phyloP scores from a whole-genome alignment of 441 rosid species.

The Pelargonium australe region DNA sequence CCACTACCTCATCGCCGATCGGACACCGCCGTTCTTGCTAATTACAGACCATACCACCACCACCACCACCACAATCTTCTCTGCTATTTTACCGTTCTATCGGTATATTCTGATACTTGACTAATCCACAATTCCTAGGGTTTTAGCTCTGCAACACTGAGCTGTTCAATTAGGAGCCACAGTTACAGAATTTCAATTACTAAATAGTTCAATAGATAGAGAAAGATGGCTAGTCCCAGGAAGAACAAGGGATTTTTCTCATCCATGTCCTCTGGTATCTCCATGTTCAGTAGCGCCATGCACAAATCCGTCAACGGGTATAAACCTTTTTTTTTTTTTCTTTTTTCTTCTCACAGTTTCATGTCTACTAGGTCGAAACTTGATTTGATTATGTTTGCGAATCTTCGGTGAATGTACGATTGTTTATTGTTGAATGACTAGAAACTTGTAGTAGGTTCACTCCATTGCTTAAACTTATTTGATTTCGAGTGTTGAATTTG shows the following conservation, averaged over 20 bases:
- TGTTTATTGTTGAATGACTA: constrained; percentile 1
- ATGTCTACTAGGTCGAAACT: too few relatives aligned
- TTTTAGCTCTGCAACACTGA: neutral
- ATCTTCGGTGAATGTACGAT: neutral
- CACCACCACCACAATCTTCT: neutral
- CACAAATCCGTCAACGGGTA: constrained; percentile 65
- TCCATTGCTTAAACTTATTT: neutral
- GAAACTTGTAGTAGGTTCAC: neutral
- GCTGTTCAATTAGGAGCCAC: neutral
- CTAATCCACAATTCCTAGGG: neutral
- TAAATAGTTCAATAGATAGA: too few relatives aligned
- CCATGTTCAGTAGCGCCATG: constrained; percentile 58
- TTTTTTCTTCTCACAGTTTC: too few relatives aligned
- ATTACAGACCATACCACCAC: neutral
- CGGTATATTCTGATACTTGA: too few relatives aligned
- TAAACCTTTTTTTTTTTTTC: constrained; percentile 6
- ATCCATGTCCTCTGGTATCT: constrained; percentile 56
- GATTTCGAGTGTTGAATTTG: neutral
- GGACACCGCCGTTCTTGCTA: neutral
- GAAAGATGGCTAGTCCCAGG: constrained; percentile 42
- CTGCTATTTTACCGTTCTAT: too few relatives aligned
- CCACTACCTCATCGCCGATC: too few relatives aligned
- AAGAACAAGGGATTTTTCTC: constrained; percentile 57
- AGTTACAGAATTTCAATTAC: too few relatives aligned
- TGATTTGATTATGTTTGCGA: too few relatives aligned